These are phyloP conservation scores for Sarocladium strictum DNA, from an alignment of 2,329 filamentous ascomycete species.

Conservation along the genomic window DNA sequence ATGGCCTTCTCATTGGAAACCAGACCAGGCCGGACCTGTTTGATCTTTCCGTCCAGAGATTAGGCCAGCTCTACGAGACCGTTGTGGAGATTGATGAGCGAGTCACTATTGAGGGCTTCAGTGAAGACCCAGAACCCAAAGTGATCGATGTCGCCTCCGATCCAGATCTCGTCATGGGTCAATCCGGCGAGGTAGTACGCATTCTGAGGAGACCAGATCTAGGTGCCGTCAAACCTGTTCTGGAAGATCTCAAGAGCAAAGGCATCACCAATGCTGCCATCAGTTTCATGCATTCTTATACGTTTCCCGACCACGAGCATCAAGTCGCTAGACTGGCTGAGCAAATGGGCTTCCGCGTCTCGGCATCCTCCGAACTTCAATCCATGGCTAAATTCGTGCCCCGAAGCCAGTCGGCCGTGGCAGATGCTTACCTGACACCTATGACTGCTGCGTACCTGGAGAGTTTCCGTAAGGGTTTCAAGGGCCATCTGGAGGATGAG, in stretches of 20 bases:
- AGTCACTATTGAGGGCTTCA: conserved; percentile 68
- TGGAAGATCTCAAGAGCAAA: conserved; percentile 55
- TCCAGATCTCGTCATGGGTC: conserved; percentile 57
- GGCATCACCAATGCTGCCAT: conserved; percentile 47
- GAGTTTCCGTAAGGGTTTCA: conserved; percentile 20
- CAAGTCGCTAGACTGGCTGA: conserved; percentile 28
- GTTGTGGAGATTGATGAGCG: conserved; percentile 72
- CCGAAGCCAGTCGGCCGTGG: conserved; percentile 35
- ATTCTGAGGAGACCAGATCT: conserved; percentile 56
- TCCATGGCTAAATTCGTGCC: conserved; percentile 40
- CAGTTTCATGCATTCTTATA: conserved; percentile 68
- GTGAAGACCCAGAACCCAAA: conserved; percentile 58
- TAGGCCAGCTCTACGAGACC: conserved; percentile 62
- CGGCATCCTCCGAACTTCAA: conserved; percentile 15
- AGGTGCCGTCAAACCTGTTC: conserved; percentile 44
- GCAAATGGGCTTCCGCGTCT: conserved; percentile 34
- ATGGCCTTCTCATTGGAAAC: conserved; percentile 67
- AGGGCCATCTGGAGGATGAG: conserved; percentile 18
- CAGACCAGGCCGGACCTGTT: conserved; percentile 69
- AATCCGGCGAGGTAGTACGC: conserved; percentile 63
- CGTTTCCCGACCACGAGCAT: conserved; percentile 49
- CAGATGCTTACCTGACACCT: conserved; percentile 38
- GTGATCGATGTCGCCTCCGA: conserved; percentile 29
- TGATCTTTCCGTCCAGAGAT: conserved; percentile 62
- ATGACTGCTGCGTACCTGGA: conserved; percentile 28